Evolutionary conservation across 75 land plant species (phyloP).

Genomic region (Isoetes taiwanensis): DNA sequence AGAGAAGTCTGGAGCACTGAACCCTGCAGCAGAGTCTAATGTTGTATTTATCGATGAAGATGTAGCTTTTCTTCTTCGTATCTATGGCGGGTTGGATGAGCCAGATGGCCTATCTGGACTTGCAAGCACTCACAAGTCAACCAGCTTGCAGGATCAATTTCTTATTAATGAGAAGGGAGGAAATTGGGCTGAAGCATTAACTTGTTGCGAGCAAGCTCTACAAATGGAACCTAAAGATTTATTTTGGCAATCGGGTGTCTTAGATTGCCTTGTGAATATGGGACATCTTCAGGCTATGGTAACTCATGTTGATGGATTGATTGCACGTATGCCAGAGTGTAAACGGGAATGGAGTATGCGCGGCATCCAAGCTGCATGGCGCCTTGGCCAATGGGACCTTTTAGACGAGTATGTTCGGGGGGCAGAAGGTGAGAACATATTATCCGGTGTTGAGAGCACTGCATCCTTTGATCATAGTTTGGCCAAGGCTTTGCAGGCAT

Average conservation of each 20-base stretch:
- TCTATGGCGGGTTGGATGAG: conserved; percentile 90
- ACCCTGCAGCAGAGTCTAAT: conserved; percentile 85
- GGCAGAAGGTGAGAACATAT: conserved; percentile 38
- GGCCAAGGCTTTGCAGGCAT: conserved; percentile 82
- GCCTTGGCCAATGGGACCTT: conserved; percentile 90
- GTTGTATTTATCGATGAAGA: conserved; percentile 79
- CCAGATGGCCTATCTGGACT: conserved; percentile 92
- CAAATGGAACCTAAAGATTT: conserved; percentile 82
- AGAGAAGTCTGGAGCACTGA: conserved; percentile 79
- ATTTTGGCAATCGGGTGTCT: conserved; percentile 74
- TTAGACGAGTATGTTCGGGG: conserved; percentile 78
- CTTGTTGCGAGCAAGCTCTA: conserved; percentile 90
- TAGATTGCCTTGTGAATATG: conserved; percentile 96
- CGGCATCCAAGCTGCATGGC: conserved; percentile 98
- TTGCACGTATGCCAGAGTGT: conserved; percentile 58
- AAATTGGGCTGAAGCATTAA: conserved; percentile 97
- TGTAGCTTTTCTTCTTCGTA: conserved; percentile 72
- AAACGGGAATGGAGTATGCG: conserved; percentile 88
- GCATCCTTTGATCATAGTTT: conserved; percentile 82
- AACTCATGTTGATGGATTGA: conserved; percentile 88
- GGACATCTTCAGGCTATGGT: conserved; percentile 94
- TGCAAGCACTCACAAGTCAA: conserved; percentile 53
- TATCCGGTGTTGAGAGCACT: conserved; percentile 34
- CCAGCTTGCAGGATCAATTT: conserved; percentile 73
- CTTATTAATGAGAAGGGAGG: conserved; percentile 85